Evolutionary conservation across 352 stramenopile genomes (phyloP), one percentile per base, ranked within the genome.

Genomic region (Phytopythium litorale): DNA sequence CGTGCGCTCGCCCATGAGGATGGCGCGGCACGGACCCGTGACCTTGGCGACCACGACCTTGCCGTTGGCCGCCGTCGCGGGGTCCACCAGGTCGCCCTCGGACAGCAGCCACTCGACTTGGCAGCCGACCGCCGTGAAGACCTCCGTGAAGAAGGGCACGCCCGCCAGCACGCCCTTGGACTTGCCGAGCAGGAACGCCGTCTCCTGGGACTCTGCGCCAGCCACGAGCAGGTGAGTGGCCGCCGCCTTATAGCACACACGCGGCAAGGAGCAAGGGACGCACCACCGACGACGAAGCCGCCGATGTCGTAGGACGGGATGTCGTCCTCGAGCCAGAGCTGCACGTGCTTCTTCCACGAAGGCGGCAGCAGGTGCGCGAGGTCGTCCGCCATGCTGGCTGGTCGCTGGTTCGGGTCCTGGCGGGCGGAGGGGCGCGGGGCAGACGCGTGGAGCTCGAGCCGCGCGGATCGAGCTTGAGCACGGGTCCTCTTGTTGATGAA

Each of bases 251-350:
- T 28, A 28, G 25, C 25, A 28, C 25, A 3, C 25, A 28, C 25
- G 25, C 25, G 25, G 3, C 25, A 28, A 28, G 25, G 25, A 28
- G 25, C 25, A 28, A 25, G 19, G 40, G 15, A 68, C 58, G 60
- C 58, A 80, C 72, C 81, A 55, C 97, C 97, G 18, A 99, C 97
- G n/a, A 99, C 97, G 61, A 98, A 97, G 60, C 97, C 97, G 54
- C 97, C 97, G 19, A 99, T 96, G 78, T 99, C 97, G 66, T 98
- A 98, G 49, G 79, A 92, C 23, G 97, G 97, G 56, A 98, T 97
- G 78, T 99, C 97, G 66, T 99, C 96, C 67, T 97, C 79, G 3
- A 99, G 78, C 96, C 96, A 99, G n/a, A 89, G 73, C 64, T 93
- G 81, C 53, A 97, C 88, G 70, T 94, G 75, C 63, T 89, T 90